Evolutionary conservation across 176 grass and related monocot species (phyloP), one percentile per base, ranked within the genome.

Genomic region (Cenchrus purpureus): DNA sequence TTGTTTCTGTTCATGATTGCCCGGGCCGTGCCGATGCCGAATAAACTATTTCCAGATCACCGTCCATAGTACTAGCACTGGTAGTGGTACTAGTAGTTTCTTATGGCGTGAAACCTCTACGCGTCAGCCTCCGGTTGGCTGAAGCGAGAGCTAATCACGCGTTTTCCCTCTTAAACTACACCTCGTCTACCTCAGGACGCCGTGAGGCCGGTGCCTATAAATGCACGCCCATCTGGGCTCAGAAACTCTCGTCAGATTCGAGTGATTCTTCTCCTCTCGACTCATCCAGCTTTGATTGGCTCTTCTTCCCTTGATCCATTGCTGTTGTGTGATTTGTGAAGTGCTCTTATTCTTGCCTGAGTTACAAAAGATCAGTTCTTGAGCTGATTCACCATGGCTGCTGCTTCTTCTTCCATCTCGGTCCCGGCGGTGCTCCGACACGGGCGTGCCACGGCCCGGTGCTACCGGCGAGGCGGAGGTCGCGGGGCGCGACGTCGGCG

Each of bases 31-130:
- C 61, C 49, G 51, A 7, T 29, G 31, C 22, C 22, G 15, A 71
- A 71, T 88, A 78, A 72, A 72, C 29, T 55, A 78, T 20, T 4
- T 48, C 17, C 29, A 74, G 31, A 85, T 85, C 82, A 80, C 87
- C 87, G 87, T 72, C 87, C 87, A 80, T 80, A 72, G 66, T 52
- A 45, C 48, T 5, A 72, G 19, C 78, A 65, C 14, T 49, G 12
- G 57, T 52, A 46, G 31, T 10, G 31, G 12, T 12, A 31, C 4
- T 42, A 45, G n/a, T n/a, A n/a, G 73, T 77, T 77, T n/a, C 83
- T 31, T 85, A 48, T 19, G 25, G 7, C 2, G 48, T 20, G 31
- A 60, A 10, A 16, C n/a, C 4, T 60, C 2, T 6, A 86, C 68
- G 77, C 32, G 85, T 86, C 69, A n/a, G 7, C 58, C 15, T 65